Conservation (phyloP, 1,284 basidiomycete species). For the Volvariella surrecta region DNA sequence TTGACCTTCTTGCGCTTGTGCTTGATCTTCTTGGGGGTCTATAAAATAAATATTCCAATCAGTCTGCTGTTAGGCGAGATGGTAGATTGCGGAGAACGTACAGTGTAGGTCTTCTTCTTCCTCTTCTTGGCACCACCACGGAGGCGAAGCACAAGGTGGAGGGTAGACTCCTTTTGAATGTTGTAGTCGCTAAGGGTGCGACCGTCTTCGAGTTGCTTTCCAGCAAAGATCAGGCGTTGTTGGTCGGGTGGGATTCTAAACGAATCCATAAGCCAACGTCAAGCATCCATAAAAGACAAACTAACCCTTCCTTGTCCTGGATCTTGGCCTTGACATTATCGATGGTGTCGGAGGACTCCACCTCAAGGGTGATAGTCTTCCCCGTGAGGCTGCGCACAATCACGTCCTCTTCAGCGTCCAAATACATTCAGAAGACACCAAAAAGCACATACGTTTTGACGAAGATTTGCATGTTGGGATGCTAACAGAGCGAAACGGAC, state of each 20-base stretch:
- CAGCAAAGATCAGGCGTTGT: constrained; percentile 96
- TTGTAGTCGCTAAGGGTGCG: constrained; percentile 83
- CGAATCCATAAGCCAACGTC: constrained; percentile 1
- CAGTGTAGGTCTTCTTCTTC: constrained; percentile 99
- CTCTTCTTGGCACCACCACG: constrained; percentile 99
- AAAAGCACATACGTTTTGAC: constrained; percentile 73
- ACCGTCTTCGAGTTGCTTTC: constrained; percentile 96
- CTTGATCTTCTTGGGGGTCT: constrained; percentile 99
- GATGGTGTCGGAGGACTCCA: constrained; percentile 94
- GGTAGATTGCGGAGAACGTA: constrained; percentile 22
- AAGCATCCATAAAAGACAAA: constrained; percentile 7
- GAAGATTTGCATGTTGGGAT: constrained; percentile 80
- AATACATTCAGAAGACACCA: constrained; percentile 3
- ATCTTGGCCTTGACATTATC: constrained; percentile 98
- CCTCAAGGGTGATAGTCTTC: constrained; percentile 98
- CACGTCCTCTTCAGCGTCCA: no score
- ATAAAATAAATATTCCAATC: constrained; percentile 7
- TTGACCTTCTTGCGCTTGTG: constrained; percentile 99
- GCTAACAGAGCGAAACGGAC: constrained; percentile 27
- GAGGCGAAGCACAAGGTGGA: constrained; percentile 92
- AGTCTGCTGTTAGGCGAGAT: not conserved
- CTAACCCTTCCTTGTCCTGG: constrained; percentile 89
- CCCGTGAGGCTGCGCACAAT: constrained; percentile 76
- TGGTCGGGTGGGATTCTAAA: constrained; percentile 88
- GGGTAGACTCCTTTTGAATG: constrained; percentile 76